Base-by-base conservation (phyloP, 1,284 basidiomycete species). In the Apiotrichum porosum region DNA sequence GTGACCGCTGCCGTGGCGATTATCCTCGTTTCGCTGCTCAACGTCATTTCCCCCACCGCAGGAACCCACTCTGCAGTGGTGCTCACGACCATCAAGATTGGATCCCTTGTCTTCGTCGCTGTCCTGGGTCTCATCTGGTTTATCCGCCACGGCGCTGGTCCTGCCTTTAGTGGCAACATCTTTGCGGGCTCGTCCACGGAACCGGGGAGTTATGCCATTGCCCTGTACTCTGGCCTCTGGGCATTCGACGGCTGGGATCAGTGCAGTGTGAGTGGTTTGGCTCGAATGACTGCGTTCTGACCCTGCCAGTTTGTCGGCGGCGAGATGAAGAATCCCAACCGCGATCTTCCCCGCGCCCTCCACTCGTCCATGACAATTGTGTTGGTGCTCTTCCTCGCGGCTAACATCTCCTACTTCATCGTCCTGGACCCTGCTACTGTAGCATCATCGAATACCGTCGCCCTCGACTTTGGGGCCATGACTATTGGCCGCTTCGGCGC, bases 171-270 rank as follows among this genome's bases (percentile, higher is more conserved):
- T 4, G 47, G 51, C 3, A 78, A 84, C 26, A 64, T 90, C 15
- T 97, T 95, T 60, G 74, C 78, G 8, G 84, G 81, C 3, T 85
- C 89, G 4, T 87, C 85, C 45, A 80, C 68, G 8, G 86, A 85
- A 50, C 86, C 88, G 1, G 85, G 88, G 3, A 78, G 83, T 3
- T 98, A 92, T 72, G 91, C 94, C 4, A 77, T 98, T 12, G 95
- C 94, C 0, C 75, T 97, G 4, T 99, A 97, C 73, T 94, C 89
- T 12, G 91, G 91, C 0, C 74, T 98, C 2, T 98, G 92, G 91
- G 91, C 91, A 2, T 91, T 89, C 62, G 90, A 93, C 67, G 91
- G 93, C 0, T 97, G 91, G 88, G 70, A 72, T 46, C 64, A 68
- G 37, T 69, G 68, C 44, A 65, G 60, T 47, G 70, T 73, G n/a